A percentile compares a stretch with the other conserved stretches of the same genome.
Conservation (phyloP, 2,329 filamentous ascomycete species). For the Trichoderma brevicompactum region DNA sequence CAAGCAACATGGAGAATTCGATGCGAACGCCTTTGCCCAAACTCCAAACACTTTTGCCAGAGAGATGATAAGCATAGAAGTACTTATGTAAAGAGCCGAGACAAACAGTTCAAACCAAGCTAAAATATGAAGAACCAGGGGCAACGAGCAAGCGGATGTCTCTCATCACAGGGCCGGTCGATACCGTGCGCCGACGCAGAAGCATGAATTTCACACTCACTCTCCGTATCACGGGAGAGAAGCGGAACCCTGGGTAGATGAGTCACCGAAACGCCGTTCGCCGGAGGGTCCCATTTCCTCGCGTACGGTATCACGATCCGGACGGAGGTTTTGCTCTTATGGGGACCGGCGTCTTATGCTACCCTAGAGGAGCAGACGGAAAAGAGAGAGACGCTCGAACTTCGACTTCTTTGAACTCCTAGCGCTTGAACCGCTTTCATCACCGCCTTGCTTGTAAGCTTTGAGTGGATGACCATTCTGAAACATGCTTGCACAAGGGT, state of each 20-base stretch:
- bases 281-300: constrained; percentile 22
- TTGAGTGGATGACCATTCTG: constrained; percentile 16
- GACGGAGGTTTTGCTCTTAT: constrained; percentile 7
- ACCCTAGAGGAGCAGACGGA: constrained; percentile 10
- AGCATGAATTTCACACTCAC: constrained; percentile 17
- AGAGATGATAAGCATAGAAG: constrained; percentile 23
- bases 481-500: constrained; percentile 26
- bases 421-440: constrained; percentile 2
- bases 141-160: constrained; percentile 12
- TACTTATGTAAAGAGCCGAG: constrained; percentile 1
- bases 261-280: constrained; percentile 27
- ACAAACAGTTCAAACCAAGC: constrained; percentile 4
- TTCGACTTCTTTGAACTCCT: not conserved
- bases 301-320: constrained; percentile 23
- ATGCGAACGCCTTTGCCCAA: constrained; percentile 22
- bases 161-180: constrained; percentile 11
- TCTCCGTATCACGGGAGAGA: constrained; percentile 22
- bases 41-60: constrained; percentile 5
- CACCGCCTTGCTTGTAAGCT: constrained; percentile 12
- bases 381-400: not conserved
- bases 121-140: constrained; percentile 11
- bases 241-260: constrained; percentile 23
- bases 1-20: constrained; percentile 2
- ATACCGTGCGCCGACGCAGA: constrained; percentile 22
- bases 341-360: constrained; percentile 1